Conservation (phyloP, 306 rosid species). For the Inga laurina region DNA sequence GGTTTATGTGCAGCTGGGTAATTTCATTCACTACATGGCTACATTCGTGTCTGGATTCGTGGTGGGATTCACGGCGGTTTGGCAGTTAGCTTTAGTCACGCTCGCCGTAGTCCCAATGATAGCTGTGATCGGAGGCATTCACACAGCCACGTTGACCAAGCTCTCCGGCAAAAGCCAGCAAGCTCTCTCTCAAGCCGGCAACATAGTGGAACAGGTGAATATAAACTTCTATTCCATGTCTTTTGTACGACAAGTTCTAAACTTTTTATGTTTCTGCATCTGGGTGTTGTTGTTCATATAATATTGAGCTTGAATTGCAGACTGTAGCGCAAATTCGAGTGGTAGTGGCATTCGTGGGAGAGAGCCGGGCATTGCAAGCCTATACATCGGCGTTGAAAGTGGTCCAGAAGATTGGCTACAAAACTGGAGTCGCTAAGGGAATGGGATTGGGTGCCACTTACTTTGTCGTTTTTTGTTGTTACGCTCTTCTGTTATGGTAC, state of each 20-base stretch:
- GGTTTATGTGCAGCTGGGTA: conserved; percentile 77
- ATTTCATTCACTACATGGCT: conserved; percentile 96
- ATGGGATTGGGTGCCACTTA: conserved; percentile 96
- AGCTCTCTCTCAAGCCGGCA: conserved; percentile 92
- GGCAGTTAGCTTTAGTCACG: conserved; percentile 96
- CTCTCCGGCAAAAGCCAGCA: conserved; percentile 89
- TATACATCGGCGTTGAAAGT: conserved; percentile 80
- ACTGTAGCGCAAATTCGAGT: conserved; percentile 91
- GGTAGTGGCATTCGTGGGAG: conserved; percentile 81
- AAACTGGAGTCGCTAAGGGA: conserved; percentile 88
- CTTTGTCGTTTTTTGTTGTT: conserved; percentile 95
- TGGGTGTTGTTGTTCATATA: conserved; percentile 35
- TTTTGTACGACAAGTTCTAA: not conserved
- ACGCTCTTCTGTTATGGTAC: conserved; percentile 96
- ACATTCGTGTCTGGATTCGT: conserved; percentile 94
- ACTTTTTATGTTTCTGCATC: conserved; percentile 27
- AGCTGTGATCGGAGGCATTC: conserved; percentile 88
- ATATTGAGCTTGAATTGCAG: conserved; percentile 44
- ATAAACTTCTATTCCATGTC: not conserved
- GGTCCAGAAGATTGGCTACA: conserved; percentile 85
- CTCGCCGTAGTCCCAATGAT: conserved; percentile 95
- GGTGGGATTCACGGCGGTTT: conserved; percentile 95
- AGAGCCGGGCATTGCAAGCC: conserved; percentile 65
- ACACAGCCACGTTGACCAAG: conserved; percentile 78
- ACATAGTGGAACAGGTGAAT: conserved; percentile 87